These are phyloP conservation scores for Solanum rostratum DNA, from an alignment of 257 asterid species.

Conservation along the genomic window DNA sequence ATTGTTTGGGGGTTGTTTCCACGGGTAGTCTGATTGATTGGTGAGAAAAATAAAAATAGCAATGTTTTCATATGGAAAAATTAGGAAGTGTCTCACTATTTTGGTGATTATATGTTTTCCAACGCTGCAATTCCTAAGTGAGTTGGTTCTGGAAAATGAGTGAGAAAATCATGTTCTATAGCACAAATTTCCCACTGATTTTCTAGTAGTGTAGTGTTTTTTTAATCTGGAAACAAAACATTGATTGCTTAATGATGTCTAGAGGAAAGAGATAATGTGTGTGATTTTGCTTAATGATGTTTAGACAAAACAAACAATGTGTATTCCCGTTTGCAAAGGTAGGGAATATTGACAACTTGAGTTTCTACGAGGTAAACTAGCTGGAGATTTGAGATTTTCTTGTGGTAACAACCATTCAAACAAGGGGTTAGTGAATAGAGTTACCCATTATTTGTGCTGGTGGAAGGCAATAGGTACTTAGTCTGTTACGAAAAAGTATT, in stretches of 20 bases:
- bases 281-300: neutral
- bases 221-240: neutral
- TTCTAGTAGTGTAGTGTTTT: neutral
- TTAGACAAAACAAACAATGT: neutral
- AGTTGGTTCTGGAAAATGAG: neutral
- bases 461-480: neutral
- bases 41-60: neutral
- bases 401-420: no score
- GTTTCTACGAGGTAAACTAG: neutral
- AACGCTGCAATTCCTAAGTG: neutral
- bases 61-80: neutral
- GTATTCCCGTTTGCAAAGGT: neutral
- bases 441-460: neutral
- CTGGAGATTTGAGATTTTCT: neutral
- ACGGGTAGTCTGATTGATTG: neutral
- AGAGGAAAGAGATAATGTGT: neutral
- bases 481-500: neutral
- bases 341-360: neutral
- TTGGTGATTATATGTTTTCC: neutral
- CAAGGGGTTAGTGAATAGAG: neutral
- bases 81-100: neutral
- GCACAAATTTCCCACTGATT: neutral
- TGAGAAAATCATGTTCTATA: neutral
- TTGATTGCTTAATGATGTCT: neutral
- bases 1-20: neutral